These are phyloP conservation scores for Skeletonema marinoi DNA, from an alignment of 108 stramenopile genomes.

Conservation along the genomic window DNA sequence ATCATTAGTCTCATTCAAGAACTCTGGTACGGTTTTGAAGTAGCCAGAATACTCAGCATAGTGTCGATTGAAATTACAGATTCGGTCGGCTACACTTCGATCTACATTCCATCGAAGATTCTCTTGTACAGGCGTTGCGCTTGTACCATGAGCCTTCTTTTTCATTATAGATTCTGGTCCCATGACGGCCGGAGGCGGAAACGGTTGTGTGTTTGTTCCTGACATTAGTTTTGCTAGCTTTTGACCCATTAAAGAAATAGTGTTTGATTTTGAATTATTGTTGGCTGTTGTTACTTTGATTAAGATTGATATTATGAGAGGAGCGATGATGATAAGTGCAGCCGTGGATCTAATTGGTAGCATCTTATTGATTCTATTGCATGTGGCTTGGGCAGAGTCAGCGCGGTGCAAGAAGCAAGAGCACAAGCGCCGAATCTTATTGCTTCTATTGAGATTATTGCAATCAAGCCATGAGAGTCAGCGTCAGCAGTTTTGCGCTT, in stretches of 20 bases:
- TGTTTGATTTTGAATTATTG: neutral
- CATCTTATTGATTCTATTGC: neutral
- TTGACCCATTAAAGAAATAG: neutral
- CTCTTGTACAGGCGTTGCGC: too few relatives aligned
- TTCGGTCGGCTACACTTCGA: constrained; percentile 67
- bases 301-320: neutral
- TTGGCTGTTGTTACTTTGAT: neutral
- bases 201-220: neutral
- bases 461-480: too few relatives aligned
- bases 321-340: neutral
- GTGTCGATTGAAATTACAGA: constrained; percentile 86
- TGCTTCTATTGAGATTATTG: too few relatives aligned
- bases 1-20: constrained; percentile 49
- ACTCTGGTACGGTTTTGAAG: constrained; percentile 64
- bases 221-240: neutral
- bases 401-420: too few relatives aligned
- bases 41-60: constrained; percentile 90
- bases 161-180: too few relatives aligned
- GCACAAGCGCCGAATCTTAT: too few relatives aligned
- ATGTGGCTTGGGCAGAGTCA: neutral
- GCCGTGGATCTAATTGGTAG: neutral
- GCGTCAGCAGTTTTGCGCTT: too few relatives aligned
- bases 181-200: neutral
- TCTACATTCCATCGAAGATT: constrained; percentile 22
- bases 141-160: too few relatives aligned